Evolutionary conservation across 441 rosid genomes (phyloP).

Genomic region (Adansonia rubrostipa): DNA sequence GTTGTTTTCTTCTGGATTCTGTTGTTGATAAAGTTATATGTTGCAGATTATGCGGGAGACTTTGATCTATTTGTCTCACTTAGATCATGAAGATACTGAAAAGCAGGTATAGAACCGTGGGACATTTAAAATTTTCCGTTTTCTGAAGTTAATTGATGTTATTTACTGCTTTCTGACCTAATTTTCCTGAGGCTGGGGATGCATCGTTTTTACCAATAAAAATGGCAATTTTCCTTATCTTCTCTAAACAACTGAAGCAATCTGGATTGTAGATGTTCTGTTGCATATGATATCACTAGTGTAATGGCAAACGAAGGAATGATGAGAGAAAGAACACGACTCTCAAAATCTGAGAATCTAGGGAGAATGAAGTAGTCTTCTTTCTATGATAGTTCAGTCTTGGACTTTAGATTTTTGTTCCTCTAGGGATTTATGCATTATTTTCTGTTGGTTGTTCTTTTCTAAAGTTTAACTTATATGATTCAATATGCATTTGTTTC

Average conservation of each 20-base stretch:
- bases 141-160: constrained; percentile 6
- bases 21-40: constrained; percentile 27
- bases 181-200: neutral
- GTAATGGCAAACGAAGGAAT: neutral
- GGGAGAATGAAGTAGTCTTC: constrained; percentile 6
- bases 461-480: neutral
- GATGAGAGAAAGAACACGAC: neutral
- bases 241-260: neutral
- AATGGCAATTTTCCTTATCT: neutral
- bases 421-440: neutral
- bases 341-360: neutral
- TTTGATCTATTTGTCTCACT: constrained; percentile 89
- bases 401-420: neutral
- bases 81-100: constrained; percentile 99
- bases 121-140: neutral
- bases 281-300: neutral
- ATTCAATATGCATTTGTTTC: constrained; percentile 1
- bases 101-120: constrained; percentile 66
- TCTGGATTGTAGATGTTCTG: constrained; percentile 9
- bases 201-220: neutral
- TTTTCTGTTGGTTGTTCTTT: constrained; percentile 4
- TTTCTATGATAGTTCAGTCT: neutral
- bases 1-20: constrained; percentile 12
- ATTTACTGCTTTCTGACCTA: constrained; percentile 2
- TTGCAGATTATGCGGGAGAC: constrained; percentile 99